These are phyloP conservation scores for Ottelia alismoides DNA, from an alignment of 106 monocot species.

Conservation along the genomic window DNA sequence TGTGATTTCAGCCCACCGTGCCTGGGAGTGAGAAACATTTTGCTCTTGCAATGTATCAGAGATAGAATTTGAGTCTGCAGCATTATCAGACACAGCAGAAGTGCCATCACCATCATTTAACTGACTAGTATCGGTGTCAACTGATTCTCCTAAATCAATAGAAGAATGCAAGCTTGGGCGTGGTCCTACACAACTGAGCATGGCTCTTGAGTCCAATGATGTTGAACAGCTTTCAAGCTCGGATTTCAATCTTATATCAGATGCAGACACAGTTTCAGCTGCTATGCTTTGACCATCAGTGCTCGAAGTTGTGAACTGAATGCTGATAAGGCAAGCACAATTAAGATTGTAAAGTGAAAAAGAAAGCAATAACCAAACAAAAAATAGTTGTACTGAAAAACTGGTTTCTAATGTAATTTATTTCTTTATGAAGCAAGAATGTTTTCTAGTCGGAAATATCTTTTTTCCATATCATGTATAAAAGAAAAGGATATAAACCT, in stretches of 20 bases:
- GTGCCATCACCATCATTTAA: conserved; percentile 9
- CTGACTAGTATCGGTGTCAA: conserved; percentile 17
- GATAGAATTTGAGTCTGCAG: conserved; percentile 15
- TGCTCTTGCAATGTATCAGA: conserved; percentile 16
- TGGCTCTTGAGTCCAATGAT: conserved; percentile 48
- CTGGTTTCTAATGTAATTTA: not conserved
- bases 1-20: conserved; percentile 53
- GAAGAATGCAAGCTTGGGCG: conserved; percentile 12
- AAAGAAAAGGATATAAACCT: conserved; percentile 19
- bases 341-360: not conserved
- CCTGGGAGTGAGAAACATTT: conserved; percentile 23
- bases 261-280: conserved; percentile 31
- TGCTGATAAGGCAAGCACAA: conserved; percentile 6
- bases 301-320: conserved; percentile 26
- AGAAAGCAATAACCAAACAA: not conserved
- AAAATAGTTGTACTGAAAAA: not conserved
- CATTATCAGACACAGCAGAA: conserved; percentile 3
- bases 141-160: conserved; percentile 6
- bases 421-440: too few species aligned
- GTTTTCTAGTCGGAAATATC: too few species aligned
- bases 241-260: conserved; percentile 33
- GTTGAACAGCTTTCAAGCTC: conserved; percentile 44
- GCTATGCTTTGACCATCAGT: conserved; percentile 32
- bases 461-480: not conserved
- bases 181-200: conserved; percentile 26